phyloP scores from a whole-genome alignment of 345 rosid species.

The Corchorus olitorius region DNA sequence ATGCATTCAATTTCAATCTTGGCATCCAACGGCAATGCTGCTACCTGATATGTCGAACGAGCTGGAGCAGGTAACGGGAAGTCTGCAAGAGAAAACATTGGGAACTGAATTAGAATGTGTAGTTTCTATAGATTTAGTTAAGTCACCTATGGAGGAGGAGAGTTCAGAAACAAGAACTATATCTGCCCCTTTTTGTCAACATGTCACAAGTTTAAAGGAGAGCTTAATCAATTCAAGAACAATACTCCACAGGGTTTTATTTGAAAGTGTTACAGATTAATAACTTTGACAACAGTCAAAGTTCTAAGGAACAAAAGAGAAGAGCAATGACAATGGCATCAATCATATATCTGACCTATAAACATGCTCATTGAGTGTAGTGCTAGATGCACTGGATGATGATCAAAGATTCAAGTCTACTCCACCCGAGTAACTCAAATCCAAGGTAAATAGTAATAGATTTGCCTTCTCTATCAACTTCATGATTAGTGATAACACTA shows the following conservation, averaged over 20 bases:
- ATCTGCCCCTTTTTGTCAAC: neutral
- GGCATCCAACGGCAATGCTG: constrained; percentile 88
- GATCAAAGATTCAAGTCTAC: neutral
- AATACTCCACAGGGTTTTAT: neutral
- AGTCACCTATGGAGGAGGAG: neutral
- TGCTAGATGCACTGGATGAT: neutral
- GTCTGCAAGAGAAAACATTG: constrained; percentile 48
- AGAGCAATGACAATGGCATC: neutral
- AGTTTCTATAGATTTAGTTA: neutral
- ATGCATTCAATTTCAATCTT: constrained; percentile 94
- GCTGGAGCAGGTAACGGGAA: constrained; percentile 86
- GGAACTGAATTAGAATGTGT: neutral
- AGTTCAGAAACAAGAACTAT: neutral
- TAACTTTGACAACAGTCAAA: neutral
- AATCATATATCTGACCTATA: neutral
- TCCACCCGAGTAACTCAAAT: no score
- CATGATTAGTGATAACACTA: no score
- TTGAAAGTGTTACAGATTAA: neutral
- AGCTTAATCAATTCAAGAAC: neutral
- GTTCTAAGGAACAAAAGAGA: neutral
- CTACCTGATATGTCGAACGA: constrained; percentile 89
- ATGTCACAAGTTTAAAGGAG: neutral
- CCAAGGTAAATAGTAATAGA: no score
- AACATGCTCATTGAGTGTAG: neutral
- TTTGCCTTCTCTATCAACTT: no score